These are phyloP conservation scores for Penicillium desertorum DNA, from an alignment of 495 filamentous ascomycete species.

Conservation along the genomic window DNA sequence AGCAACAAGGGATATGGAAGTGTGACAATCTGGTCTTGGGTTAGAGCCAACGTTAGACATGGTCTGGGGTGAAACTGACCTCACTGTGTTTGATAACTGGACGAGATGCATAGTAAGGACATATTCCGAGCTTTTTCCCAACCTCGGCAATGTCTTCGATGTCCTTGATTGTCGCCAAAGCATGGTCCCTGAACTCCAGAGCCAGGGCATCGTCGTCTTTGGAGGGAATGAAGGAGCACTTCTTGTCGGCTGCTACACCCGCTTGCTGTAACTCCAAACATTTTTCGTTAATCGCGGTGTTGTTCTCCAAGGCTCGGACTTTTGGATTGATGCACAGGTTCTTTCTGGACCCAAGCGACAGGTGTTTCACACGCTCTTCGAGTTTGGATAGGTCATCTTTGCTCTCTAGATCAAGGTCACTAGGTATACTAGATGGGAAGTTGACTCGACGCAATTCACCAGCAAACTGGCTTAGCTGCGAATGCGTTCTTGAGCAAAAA, in stretches of 20 bases:
- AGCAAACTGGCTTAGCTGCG: conserved; percentile 92
- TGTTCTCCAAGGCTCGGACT: conserved; percentile 67
- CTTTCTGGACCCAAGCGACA: conserved; percentile 86
- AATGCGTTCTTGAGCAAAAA: conserved; percentile 94
- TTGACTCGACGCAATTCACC: conserved; percentile 80
- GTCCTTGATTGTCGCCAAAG: conserved; percentile 80
- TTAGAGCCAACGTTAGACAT: conserved; percentile 3
- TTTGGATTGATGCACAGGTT: conserved; percentile 90
- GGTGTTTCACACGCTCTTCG: conserved; percentile 73
- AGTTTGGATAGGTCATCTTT: conserved; percentile 33
- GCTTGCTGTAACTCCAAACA: conserved; percentile 89
- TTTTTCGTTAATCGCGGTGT: conserved; percentile 90
- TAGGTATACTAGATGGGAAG: conserved; percentile 61
- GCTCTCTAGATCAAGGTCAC: conserved; percentile 29
- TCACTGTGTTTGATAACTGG: conserved; percentile 78
- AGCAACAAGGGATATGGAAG: conserved; percentile 89
- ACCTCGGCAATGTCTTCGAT: conserved; percentile 86
- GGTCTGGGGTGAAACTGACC: conserved; percentile 37
- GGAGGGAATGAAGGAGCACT: conserved; percentile 76
- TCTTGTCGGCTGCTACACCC: conserved; percentile 60
- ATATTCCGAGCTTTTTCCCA: conserved; percentile 77
- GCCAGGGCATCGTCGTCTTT: conserved; percentile 69
- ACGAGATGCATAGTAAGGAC: conserved; percentile 94
- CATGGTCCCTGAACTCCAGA: conserved; percentile 83
- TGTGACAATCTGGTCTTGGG: conserved; percentile 69